Conservation (phyloP, 208 protist species). For the Trypanosomatidae sp. region DNA sequence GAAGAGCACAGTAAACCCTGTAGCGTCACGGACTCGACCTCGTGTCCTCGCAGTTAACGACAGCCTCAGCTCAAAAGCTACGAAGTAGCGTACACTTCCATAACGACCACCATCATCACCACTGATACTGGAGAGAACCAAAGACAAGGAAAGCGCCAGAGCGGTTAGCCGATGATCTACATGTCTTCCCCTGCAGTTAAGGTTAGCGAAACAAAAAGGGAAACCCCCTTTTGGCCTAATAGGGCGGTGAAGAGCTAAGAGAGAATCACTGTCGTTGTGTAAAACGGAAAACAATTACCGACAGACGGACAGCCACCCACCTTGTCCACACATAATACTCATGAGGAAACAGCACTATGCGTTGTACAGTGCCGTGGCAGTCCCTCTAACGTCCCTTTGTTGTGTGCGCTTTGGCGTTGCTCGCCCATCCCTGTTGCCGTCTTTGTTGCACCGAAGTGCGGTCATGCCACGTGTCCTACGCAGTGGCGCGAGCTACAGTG, state of each 20-base stretch:
- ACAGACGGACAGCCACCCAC: not conserved
- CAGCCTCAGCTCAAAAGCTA: not conserved
- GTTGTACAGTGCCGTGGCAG: not conserved
- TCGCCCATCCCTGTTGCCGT: not conserved
- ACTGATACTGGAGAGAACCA: not conserved
- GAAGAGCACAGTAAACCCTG: not conserved
- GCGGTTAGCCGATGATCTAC: conserved; percentile 1
- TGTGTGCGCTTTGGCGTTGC: not conserved
- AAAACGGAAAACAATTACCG: not conserved
- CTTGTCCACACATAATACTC: no score
- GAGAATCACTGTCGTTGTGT: not conserved
- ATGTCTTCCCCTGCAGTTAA: not conserved
- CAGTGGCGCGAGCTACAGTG: conserved; percentile 15
- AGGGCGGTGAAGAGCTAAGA: not conserved
- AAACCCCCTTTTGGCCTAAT: not conserved
- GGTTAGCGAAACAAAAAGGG: not conserved
- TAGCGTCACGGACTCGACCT: not conserved
- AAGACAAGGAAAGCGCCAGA: not conserved
- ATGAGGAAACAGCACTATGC: not conserved
- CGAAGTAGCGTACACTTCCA: not conserved
- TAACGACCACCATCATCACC: not conserved
- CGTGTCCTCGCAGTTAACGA: not conserved
- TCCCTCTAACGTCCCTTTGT: not conserved
- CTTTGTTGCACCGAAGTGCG: not conserved
- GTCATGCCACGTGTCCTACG: not conserved